A percentile compares a stretch with the other conserved stretches of the same genome.
These are phyloP conservation scores for Apiotrichum siamense DNA, from an alignment of 1,284 basidiomycete species.

Conservation along the genomic window DNA sequence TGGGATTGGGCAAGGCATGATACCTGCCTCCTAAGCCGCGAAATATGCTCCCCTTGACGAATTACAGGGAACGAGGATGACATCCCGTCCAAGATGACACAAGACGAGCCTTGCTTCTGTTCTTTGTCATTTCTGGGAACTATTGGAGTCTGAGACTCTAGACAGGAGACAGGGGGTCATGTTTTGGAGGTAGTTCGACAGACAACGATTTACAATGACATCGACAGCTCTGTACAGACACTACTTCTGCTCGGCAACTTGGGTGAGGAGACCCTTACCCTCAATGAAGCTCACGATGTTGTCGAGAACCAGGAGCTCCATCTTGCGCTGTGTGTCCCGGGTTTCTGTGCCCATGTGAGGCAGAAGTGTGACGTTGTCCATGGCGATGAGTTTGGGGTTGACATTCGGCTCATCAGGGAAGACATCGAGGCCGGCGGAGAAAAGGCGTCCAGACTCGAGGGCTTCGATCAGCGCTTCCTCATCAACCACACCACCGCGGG, in stretches of 20 bases:
- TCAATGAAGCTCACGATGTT: conserved; percentile 41
- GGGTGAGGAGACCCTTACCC: conserved; percentile 42
- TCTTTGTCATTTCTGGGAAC: too few relatives aligned
- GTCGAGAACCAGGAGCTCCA: conserved; percentile 40
- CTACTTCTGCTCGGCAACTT: conserved; percentile 44
- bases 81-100: too few relatives aligned
- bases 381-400: conserved; percentile 69
- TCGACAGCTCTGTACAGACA: too few relatives aligned
- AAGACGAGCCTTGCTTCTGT: too few relatives aligned
- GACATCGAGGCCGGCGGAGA: conserved; percentile 79
- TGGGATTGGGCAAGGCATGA: too few relatives aligned
- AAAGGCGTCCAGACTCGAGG: conserved; percentile 75
- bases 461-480: conserved; percentile 78
- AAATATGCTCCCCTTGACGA: too few relatives aligned
- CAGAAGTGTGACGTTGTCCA: conserved; percentile 73
- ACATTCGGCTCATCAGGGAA: conserved; percentile 82
- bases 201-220: too few relatives aligned
- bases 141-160: too few relatives aligned
- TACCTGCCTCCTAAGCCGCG: too few relatives aligned
- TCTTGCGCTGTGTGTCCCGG: conserved; percentile 66
- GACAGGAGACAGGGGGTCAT: too few relatives aligned
- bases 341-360: conserved; percentile 90
- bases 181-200: too few relatives aligned
- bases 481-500: conserved; percentile 81
- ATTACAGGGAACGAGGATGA: too few relatives aligned